Base-by-base conservation (phyloP, 352 stramenopile genomes). In the Phytophthora syringae region DNA sequence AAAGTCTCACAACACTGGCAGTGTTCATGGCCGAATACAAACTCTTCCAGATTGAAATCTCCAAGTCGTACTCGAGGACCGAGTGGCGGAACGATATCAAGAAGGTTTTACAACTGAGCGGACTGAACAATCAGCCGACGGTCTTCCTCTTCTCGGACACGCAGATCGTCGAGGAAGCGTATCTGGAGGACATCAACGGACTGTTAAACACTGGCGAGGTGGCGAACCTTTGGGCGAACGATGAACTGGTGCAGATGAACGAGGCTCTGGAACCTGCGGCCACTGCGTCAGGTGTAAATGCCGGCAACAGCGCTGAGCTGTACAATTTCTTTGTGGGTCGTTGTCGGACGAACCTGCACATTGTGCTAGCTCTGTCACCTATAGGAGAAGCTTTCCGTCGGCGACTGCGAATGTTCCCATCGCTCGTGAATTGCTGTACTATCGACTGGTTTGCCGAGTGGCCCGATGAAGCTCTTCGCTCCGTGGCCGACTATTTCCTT, bases 391-490 rank as follows among this genome's bases (percentile, higher is more conserved):
- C 94, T 0, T 99, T 99, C 66, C 88, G 95, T 2, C 84, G 91
- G 9, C 86, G 95, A 5, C 75, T 98, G 45, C 88, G 95, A 7
- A 99, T 98, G 94, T 99, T 99, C 61, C 96, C 96, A 21, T 97
- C 95, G 21, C 82, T 98, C 2, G 94, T 99, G 4, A 98, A 98
- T 67, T 99, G 95, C 70, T 98, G 94, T 64, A 98, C 95, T 36
- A 98, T 99, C 59, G 95, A 99, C 52, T 99, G 95, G 95, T 99
- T 99, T 72, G 92, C 92, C 0, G 94, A 98, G 53, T 99, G 96
- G 96, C 96, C 96, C 0, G 82, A 97, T 44, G 94, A 99, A 72
- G 96, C 96, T 15, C 74, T 99, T 44, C 84, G 88, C 13, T 97
- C 87, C 3, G 96, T 99, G 7, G 96, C 94, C 10, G 82, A 97